A percentile compares a stretch with the other conserved stretches of the same genome.
These are phyloP conservation scores for Punica granatum DNA, from an alignment of 345 rosid genomes.

Conservation along the genomic window DNA sequence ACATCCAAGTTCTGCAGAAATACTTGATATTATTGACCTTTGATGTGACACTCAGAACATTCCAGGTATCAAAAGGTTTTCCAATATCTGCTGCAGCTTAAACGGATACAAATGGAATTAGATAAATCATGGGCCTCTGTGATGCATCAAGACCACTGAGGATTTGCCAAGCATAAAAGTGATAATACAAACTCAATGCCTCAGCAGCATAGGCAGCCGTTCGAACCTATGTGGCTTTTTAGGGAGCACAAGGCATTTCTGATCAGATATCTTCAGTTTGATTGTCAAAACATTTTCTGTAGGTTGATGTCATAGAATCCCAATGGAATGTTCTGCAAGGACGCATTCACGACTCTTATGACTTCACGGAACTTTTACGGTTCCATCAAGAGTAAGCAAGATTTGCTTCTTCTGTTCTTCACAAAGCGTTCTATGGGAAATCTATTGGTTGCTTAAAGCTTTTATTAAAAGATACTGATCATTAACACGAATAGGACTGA, in stretches of 20 bases:
- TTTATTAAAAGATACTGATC: not conserved
- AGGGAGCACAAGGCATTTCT: constrained; percentile 98
- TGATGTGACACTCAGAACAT: constrained; percentile 4
- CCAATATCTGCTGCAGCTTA: constrained; percentile 82
- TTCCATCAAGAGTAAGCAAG: constrained; percentile 89
- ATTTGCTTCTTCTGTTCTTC: no score
- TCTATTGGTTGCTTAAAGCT: no score
- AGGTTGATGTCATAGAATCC: constrained; percentile 98
- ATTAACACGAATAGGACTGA: not conserved
- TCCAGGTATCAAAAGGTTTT: constrained; percentile 78
- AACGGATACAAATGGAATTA: constrained; percentile 92
- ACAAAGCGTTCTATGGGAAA: no score
- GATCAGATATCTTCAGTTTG: constrained; percentile 86
- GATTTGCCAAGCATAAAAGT: constrained; percentile 62
- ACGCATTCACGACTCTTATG: constrained; percentile 75
- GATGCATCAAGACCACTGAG: constrained; percentile 91
- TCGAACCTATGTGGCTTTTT: constrained; percentile 88
- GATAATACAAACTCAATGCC: constrained; percentile 43
- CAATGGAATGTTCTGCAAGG: constrained; percentile 95
- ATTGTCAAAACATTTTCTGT: not conserved
- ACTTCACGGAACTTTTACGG: constrained; percentile 89
- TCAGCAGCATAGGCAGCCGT: constrained; percentile 69
- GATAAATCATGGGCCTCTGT: constrained; percentile 99
- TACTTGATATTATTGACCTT: not conserved
- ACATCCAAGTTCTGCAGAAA: not conserved